Evolutionary conservation across 345 rosid species (phyloP), one percentile per base, ranked within the genome.

Genomic region (Arabidopsis suecica): DNA sequence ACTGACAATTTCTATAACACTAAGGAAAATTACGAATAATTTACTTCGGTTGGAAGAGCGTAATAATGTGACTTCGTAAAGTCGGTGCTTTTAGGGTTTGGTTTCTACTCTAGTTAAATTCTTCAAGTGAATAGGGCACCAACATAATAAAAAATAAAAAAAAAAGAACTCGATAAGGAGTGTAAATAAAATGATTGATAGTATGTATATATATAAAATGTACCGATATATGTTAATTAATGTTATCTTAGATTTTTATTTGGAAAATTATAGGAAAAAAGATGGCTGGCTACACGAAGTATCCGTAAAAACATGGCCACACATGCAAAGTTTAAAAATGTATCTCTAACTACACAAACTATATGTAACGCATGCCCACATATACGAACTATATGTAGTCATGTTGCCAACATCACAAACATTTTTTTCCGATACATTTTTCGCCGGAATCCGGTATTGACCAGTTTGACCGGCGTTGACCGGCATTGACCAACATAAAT

Each of bases 31-130:
- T 45, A n/a, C 25, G 34, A 25, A 5, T 2, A 5, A 9, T 8
- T 8, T 45, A 25, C 13, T 8, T 13, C 18, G 22, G n/a, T n/a
- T 42, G 2, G 0, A 44, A 28, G 23, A 28, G 9, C 28, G 36
- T 42, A n/a, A 8, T 25, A 20, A 13, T 38, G 55, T 64, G 40
- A 30, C 4, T 30, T 16, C 9, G 55, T 32, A 48, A 32, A 22
- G 45, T 41, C 33, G 44, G 48, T 61, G 50, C 36, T 20, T 25
- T 61, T 40, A 61, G 34, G 36, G 20, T 61, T 41, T 65, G 44
- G 56, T 48, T 63, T 65, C 40, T 18, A 33, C 30, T 64, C 56
- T 32, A 64, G 13, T 18, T 36, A 23, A 59, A 37, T 7, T 41
- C 28, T 14, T 61, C 66, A 11, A 40, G 20, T 34, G 63, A 18